phyloP scores from a whole-genome alignment of 2,329 filamentous ascomycete genomes.

The Cladophialophora bantiana region DNA sequence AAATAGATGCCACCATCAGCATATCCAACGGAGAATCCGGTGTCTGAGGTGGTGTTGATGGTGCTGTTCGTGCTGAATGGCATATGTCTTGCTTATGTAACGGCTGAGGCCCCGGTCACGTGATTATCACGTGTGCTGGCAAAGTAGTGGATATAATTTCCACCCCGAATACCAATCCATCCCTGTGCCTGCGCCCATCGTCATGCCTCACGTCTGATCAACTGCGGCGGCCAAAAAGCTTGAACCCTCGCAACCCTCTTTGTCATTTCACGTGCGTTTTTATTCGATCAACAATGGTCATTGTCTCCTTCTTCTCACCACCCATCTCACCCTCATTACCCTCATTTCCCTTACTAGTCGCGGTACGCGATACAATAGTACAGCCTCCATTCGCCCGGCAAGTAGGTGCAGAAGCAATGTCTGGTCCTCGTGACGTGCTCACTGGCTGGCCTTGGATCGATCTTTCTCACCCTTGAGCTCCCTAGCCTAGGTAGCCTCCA shows the following conservation, averaged over 20 bases:
- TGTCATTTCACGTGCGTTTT: conserved; percentile 33
- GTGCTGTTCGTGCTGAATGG: no score
- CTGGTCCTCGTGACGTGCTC: conserved; percentile 29
- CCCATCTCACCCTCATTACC: conserved; percentile 3
- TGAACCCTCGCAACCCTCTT: background rate
- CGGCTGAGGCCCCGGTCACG: no score
- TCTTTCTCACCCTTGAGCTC: conserved; percentile 23
- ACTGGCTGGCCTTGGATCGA: conserved; percentile 26
- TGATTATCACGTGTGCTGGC: no score
- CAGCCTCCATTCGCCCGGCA: conserved; percentile 25
- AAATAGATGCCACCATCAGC: background rate
- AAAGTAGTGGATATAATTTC: background rate
- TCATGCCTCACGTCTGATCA: conserved; percentile 1
- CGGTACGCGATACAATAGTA: background rate
- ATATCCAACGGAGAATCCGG: background rate
- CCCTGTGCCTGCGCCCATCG: background rate
- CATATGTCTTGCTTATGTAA: no score
- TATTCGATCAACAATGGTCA: conserved; percentile 30
- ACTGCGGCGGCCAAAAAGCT: background rate
- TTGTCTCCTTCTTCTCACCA: conserved; percentile 14
- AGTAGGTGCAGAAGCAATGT: conserved; percentile 27
- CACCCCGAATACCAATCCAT: background rate
- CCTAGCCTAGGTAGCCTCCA: conserved; percentile 10
- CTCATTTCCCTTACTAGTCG: conserved; percentile 4
- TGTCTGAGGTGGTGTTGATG: no score